phyloP scores from a whole-genome alignment of 768 basidiomycete species.

The Holtermanniella nyarrowii region DNA sequence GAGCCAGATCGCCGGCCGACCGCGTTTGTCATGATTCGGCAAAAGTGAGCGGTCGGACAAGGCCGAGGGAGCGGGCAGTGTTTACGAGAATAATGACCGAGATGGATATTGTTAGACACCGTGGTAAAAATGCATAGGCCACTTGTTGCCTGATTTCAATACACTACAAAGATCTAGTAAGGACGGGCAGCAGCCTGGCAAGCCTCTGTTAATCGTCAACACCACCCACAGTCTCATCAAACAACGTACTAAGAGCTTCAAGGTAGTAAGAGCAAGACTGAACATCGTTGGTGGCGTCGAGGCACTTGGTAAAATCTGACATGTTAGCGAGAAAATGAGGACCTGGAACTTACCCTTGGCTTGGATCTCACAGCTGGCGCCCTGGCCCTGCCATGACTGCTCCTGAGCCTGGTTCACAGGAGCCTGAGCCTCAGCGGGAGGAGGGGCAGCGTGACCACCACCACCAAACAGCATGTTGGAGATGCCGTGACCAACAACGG shows the following conservation, averaged over 20 bases:
- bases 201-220: slow-evolving; percentile 22
- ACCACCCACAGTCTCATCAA: no score
- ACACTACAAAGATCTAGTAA: no score
- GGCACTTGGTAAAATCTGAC: slow-evolving; percentile 40
- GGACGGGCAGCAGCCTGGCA: slow-evolving; percentile 40
- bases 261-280: slow-evolving; percentile 39
- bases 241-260: slow-evolving; percentile 31
- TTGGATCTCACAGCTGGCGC: slow-evolving; percentile 31
- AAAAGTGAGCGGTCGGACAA: no score
- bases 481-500: slow-evolving; percentile 41
- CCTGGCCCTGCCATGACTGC: slow-evolving; percentile 15
- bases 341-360: slow-evolving; percentile 34
- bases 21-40: no score
- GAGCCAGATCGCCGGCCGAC: no score
- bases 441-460: slow-evolving; percentile 8
- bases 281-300: slow-evolving; percentile 40
- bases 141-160: no score
- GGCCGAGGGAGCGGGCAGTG: no score
- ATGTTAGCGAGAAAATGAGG: neutral
- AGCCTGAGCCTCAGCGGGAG: slow-evolving; percentile 13
- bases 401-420: slow-evolving; percentile 30
- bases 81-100: no score
- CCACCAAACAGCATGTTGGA: slow-evolving; percentile 39
- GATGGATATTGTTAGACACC: no score
- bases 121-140: no score